Evolutionary conservation across 768 basidiomycete genomes (phyloP).

Genomic region (Tubosaeta sp.): DNA sequence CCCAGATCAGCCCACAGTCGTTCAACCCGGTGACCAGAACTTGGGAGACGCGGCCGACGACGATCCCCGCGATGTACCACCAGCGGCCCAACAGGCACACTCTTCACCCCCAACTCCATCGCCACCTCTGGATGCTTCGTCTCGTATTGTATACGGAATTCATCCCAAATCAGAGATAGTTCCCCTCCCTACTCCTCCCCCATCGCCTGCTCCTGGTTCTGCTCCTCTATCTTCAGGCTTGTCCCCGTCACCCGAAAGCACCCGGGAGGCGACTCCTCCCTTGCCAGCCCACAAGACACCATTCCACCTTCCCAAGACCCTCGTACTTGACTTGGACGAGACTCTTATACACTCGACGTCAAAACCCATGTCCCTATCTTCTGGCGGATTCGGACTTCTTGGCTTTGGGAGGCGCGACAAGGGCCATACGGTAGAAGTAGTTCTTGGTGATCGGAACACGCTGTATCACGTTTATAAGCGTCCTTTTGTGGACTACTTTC

Average conservation of each 20-base stretch:
- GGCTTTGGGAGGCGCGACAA: slow-evolving; percentile 58
- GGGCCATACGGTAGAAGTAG: slow-evolving; percentile 89
- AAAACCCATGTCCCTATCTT: slow-evolving; percentile 53
- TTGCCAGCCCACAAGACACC: slow-evolving; percentile 52
- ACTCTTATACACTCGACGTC: slow-evolving; percentile 98
- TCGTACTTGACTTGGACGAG: slow-evolving; percentile 97
- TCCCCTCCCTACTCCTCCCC: slow-evolving; percentile 25
- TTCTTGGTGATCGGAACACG: slow-evolving; percentile 81
- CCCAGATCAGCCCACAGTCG: slow-evolving; percentile 6
- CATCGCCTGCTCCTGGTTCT: slow-evolving; percentile 14
- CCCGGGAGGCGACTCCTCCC: slow-evolving; percentile 50
- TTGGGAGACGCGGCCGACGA: slow-evolving; percentile 7
- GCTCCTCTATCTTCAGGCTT: slow-evolving; percentile 11
- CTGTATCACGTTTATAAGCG: slow-evolving; percentile 98
- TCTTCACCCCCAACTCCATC: slow-evolving; percentile 22
- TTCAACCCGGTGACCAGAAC: slow-evolving; percentile 8
- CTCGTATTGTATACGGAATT: slow-evolving; percentile 3
- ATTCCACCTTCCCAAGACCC: slow-evolving; percentile 85
- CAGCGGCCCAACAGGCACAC: slow-evolving; percentile 14
- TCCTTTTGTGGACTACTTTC: slow-evolving; percentile 94
- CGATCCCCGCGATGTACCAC: slow-evolving; percentile 17
- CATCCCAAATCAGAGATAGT: slow-evolving; percentile 12
- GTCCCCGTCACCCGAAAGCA: slow-evolving; percentile 21
- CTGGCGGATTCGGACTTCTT: slow-evolving; percentile 56
- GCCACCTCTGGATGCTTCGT: slow-evolving; percentile 15